These are phyloP conservation scores for Hamamelis virginiana DNA, from an alignment of 164 flowering plant species.

Conservation along the genomic window DNA sequence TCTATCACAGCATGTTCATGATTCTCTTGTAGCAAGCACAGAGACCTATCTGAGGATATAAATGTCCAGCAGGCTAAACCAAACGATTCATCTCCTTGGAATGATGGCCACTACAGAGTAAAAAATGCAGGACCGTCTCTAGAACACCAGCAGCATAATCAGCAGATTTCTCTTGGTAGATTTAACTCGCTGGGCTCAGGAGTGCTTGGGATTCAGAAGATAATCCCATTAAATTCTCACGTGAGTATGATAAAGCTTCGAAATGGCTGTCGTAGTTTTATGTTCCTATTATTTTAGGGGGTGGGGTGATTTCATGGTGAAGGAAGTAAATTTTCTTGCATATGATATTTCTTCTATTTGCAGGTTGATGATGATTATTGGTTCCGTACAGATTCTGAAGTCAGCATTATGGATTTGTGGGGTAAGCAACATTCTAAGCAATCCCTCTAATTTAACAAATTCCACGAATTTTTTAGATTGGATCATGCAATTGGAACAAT, in stretches of 20 bases:
- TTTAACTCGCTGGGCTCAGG: slow-evolving; percentile 11
- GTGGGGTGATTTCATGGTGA: too few relatives aligned
- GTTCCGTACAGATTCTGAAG: slow-evolving; percentile 50
- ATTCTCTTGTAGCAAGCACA: slow-evolving; percentile 36
- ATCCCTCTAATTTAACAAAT: not conserved
- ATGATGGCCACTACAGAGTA: slow-evolving; percentile 10
- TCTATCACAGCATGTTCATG: not conserved
- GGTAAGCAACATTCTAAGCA: slow-evolving; percentile 14
- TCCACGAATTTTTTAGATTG: too few relatives aligned
- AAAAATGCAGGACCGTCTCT: slow-evolving; percentile 9
- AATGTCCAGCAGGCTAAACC: slow-evolving; percentile 16
- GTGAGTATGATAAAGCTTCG: slow-evolving; percentile 37
- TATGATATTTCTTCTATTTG: slow-evolving; percentile 14
- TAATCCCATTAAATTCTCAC: slow-evolving; percentile 39
- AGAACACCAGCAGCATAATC: slow-evolving; percentile 17
- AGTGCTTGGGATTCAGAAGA: slow-evolving; percentile 41
- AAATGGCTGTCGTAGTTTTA: not conserved
- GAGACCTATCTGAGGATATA: slow-evolving; percentile 22
- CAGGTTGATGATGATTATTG: slow-evolving; percentile 73
- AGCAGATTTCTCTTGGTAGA: slow-evolving; percentile 14
- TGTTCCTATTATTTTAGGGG: too few relatives aligned
- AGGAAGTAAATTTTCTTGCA: not conserved
- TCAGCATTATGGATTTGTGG: slow-evolving; percentile 63
- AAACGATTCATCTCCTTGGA: slow-evolving; percentile 18
- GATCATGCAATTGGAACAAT: too few relatives aligned